phyloP scores from a whole-genome alignment of 495 filamentous ascomycete species.

The Podospora conica region DNA sequence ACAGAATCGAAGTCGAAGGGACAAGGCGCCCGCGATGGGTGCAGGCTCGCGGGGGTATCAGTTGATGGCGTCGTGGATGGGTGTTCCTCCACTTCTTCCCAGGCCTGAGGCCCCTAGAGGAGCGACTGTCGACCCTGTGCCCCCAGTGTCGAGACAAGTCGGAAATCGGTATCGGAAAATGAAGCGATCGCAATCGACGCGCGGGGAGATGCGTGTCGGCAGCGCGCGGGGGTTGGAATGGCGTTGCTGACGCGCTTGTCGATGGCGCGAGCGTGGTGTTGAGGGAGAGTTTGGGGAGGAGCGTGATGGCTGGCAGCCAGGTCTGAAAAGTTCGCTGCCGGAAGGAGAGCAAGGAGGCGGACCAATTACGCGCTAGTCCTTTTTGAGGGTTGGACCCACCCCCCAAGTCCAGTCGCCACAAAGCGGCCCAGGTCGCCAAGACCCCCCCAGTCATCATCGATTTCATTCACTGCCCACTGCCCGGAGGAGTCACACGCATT shows the following conservation, averaged over 20 bases:
- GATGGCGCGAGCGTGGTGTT: slow-evolving; percentile 25
- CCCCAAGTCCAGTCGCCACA: background rate
- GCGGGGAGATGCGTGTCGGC: slow-evolving; percentile 24
- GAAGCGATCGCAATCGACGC: slow-evolving; percentile 18
- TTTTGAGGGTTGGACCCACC: slow-evolving; percentile 14
- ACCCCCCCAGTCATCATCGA: no score
- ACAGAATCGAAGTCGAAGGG: slow-evolving; percentile 5
- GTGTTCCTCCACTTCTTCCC: slow-evolving; percentile 30
- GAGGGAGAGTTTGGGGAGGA: slow-evolving; percentile 28
- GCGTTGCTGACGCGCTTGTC: slow-evolving; percentile 34
- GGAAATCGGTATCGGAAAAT: slow-evolving; percentile 15
- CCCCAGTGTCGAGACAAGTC: slow-evolving; percentile 20
- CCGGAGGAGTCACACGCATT: background rate
- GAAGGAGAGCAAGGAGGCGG: slow-evolving; percentile 5
- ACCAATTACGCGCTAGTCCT: slow-evolving; percentile 8
- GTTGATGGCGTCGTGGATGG: slow-evolving; percentile 17
- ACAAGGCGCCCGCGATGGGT: slow-evolving; percentile 20
- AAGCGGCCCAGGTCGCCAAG: background rate
- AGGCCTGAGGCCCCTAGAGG: slow-evolving; percentile 32
- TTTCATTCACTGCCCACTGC: no score
- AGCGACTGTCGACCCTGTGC: slow-evolving; percentile 23
- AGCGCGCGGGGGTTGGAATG: slow-evolving; percentile 22
- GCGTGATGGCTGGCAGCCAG: slow-evolving; percentile 19
- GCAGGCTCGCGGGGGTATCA: slow-evolving; percentile 14
- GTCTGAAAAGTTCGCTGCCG: slow-evolving; percentile 31